Base-by-base conservation (phyloP, 768 basidiomycete genomes). In the Amanita muscaria region DNA sequence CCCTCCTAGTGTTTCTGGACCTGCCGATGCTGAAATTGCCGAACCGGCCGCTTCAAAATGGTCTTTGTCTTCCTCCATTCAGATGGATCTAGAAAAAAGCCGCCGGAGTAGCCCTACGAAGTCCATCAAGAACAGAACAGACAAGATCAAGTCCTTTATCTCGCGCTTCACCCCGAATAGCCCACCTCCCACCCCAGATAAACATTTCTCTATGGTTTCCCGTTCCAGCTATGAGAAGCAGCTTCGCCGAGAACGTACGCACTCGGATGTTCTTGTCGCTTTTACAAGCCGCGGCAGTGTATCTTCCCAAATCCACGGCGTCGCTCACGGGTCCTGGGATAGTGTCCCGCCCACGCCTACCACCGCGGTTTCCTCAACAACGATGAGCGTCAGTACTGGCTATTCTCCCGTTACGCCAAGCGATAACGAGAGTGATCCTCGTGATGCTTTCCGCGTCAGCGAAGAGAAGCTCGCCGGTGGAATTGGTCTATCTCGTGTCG, bases 11-110 rank as follows among this genome's bases (percentile, higher is more conserved):
- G n/a, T 12, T 27, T 16, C 29, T 12, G 7, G n/a, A 12, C 24
- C 18, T 14, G 44, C 14, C 22, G 37, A 18, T 22, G n/a, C n/a
- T n/a, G n/a, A n/a, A n/a, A n/a, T n/a, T n/a, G n/a, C n/a, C n/a
- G 12, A 21, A 3, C 36, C 35, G 18, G 24, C 44, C 1, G 44
- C 35, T 10, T 46, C 44, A 16, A 46, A 39, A 22, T 46, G 44
- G 44, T 46, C 44, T 39, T 29, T 46, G 27, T 46, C 44, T 14
- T 46, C 44, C 7, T 46, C 44, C 5, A 35, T 46, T 4, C 36
- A 46, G 22, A 21, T 44, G 42, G 44, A 46, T 39, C 25, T 35
- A 15, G 12, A 15, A 4, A 39, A 39, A 6, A 39, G 24, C 37
- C 23, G 23, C 14, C 18, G 44, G 21, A 38, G 15, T 23, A 31